Percentiles rank a stretch among this genome's conserved stretches.
These are phyloP conservation scores for Globisporangium okanoganense DNA, from an alignment of 352 stramenopile species.

Conservation along the genomic window DNA sequence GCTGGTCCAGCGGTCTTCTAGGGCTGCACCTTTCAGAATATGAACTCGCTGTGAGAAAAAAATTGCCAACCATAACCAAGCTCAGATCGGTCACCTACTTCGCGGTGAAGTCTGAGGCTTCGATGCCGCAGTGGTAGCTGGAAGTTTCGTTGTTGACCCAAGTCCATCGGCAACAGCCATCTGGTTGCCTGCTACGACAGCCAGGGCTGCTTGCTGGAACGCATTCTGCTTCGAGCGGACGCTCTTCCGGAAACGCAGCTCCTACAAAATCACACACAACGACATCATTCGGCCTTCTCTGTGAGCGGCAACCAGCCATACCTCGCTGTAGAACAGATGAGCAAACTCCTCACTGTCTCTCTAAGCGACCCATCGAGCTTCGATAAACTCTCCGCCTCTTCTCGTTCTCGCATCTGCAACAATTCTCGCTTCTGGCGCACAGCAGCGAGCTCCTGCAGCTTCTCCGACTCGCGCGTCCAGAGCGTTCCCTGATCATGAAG, in stretches of 20 bases:
- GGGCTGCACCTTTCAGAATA: neutral
- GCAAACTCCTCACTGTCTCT: no score
- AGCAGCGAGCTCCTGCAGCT: constrained; percentile 34
- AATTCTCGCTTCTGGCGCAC: constrained; percentile 31
- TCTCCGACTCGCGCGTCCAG: constrained; percentile 43
- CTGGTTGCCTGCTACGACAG: neutral
- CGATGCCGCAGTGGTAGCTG: neutral
- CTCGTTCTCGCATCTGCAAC: constrained; percentile 25
- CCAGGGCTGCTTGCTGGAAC: constrained; percentile 23
- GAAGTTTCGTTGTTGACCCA: neutral
- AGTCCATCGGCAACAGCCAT: neutral
- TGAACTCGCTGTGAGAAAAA: neutral
- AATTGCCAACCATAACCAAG: neutral
- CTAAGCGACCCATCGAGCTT: constrained; percentile 30
- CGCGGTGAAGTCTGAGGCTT: neutral
- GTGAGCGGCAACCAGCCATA: neutral
- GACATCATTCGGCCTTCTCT: neutral
- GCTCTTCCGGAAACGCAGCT: constrained; percentile 27
- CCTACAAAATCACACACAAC: constrained; percentile 14
- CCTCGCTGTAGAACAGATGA: no score
- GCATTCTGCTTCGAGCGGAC: constrained; percentile 11
- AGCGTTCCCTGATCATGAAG: constrained; percentile 41
- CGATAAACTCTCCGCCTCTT: constrained; percentile 28
- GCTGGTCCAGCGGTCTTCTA: neutral
- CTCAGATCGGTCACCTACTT: neutral